Percentiles rank a stretch among this genome's conserved stretches.
Evolutionary conservation across 495 filamentous ascomycete genomes (phyloP).

Genomic region (Hypoxylon lienhwacheense): DNA sequence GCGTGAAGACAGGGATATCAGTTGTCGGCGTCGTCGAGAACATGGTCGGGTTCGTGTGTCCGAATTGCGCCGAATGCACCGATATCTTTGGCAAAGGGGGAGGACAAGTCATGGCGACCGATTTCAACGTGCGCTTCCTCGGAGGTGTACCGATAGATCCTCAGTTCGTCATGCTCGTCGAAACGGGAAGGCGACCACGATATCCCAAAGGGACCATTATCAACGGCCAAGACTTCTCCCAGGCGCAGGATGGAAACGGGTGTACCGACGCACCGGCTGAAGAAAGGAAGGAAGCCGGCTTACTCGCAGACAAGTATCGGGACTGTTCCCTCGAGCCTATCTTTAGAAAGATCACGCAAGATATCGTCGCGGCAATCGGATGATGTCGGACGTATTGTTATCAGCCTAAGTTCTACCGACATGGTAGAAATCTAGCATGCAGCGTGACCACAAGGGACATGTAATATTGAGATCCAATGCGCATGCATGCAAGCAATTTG

Average conservation of each 20-base stretch:
- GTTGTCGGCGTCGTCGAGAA: slow-evolving; percentile 94
- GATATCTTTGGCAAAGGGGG: slow-evolving; percentile 91
- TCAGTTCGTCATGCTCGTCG: slow-evolving; percentile 58
- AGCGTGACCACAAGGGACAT: slow-evolving; percentile 19
- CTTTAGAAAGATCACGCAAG: slow-evolving; percentile 68
- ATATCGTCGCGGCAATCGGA: slow-evolving; percentile 52
- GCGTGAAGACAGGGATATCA: slow-evolving; percentile 76
- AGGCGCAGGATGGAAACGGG: slow-evolving; percentile 27
- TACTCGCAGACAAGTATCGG: slow-evolving; percentile 76
- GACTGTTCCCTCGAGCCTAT: slow-evolving; percentile 73
- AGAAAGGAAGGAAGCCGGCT: slow-evolving; percentile 52
- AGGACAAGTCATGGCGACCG: slow-evolving; percentile 83
- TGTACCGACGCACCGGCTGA: slow-evolving; percentile 27
- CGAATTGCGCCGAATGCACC: slow-evolving; percentile 89
- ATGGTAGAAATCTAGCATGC: slow-evolving; percentile 18
- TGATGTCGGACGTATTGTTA: slow-evolving; percentile 33
- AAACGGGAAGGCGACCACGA: slow-evolving; percentile 52
- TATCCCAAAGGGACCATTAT: slow-evolving; percentile 55
- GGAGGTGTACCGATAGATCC: slow-evolving; percentile 89
- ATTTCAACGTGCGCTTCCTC: slow-evolving; percentile 81
- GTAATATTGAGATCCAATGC: slow-evolving; percentile 27
- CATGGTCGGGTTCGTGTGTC: slow-evolving; percentile 96
- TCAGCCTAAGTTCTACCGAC: slow-evolving; percentile 35
- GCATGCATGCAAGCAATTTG: slow-evolving; percentile 8
- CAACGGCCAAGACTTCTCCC: slow-evolving; percentile 50